phyloP scores from a whole-genome alignment of 73 alveolate species.

The Uronychia setigera region DNA sequence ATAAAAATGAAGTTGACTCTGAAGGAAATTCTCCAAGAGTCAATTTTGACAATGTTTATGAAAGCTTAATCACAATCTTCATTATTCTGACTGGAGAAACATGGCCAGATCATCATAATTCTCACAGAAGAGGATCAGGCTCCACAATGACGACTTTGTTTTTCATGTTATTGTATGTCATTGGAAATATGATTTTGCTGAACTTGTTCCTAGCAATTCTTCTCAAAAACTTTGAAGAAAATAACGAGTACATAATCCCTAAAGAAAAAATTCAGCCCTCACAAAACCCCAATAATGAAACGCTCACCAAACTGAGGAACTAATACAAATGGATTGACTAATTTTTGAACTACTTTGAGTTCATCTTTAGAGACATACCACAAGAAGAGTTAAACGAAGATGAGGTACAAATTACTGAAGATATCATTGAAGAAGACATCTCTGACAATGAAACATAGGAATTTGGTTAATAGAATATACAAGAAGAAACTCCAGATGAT shows the following conservation, averaged over 20 bases:
- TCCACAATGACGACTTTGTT: slow-evolving; percentile 19
- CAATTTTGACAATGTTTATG: slow-evolving; percentile 42
- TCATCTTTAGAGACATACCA: background rate
- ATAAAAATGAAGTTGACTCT: background rate
- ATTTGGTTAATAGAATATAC: no score
- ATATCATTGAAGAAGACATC: no score
- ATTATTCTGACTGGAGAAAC: slow-evolving; percentile 51
- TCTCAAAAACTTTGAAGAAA: slow-evolving; percentile 46
- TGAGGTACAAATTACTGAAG: no score
- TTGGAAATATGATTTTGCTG: slow-evolving; percentile 59
- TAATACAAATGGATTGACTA: background rate
- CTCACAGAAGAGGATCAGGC: slow-evolving; percentile 10
- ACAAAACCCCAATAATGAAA: no score
- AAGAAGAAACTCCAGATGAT: no score
- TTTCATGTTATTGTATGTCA: slow-evolving; percentile 41
- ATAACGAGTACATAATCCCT: background rate
- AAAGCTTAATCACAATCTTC: slow-evolving; percentile 61
- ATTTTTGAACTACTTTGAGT: background rate
- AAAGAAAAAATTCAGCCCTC: background rate
- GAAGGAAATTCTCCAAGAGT: slow-evolving; percentile 27
- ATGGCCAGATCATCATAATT: slow-evolving; percentile 3
- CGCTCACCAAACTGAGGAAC: no score
- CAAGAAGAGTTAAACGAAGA: background rate
- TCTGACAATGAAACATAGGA: no score
- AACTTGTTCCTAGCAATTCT: slow-evolving; percentile 68